A percentile compares a stretch with the other conserved stretches of the same genome.
Conservation (phyloP, 176 grass and related monocot genomes). For the Dactylis glomerata region DNA sequence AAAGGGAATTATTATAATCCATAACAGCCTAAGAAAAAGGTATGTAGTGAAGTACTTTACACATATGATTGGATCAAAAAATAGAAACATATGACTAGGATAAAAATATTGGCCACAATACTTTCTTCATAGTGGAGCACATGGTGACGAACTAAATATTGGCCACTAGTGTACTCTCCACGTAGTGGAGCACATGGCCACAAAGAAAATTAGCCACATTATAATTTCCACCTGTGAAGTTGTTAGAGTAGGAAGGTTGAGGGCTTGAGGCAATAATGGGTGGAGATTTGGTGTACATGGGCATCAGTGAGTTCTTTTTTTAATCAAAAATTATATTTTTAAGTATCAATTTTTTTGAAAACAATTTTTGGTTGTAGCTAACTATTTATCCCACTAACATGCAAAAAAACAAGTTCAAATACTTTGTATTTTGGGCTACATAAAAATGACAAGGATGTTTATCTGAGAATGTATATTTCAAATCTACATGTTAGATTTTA, state of each 20-base stretch:
- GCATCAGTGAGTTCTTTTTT: too few species aligned
- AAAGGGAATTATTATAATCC: neutral
- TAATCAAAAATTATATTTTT: too few species aligned
- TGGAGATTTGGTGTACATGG: too few species aligned
- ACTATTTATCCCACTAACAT: too few species aligned
- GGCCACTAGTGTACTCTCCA: neutral
- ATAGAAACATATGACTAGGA: neutral
- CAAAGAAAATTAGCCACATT: neutral
- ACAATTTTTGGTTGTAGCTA: too few species aligned
- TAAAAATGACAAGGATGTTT: too few species aligned
- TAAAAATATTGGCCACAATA: neutral
- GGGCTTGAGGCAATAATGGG: too few species aligned
- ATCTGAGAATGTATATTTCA: too few species aligned
- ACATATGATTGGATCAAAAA: neutral
- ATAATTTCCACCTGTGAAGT: neutral
- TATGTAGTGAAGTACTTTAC: neutral
- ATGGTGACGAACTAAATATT: neutral
- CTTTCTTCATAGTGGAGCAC: neutral
- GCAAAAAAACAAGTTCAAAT: too few species aligned
- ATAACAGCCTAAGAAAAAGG: neutral
- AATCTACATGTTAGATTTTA: too few species aligned
- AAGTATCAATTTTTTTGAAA: too few species aligned
- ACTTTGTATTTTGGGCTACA: too few species aligned
- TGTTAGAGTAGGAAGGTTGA: neutral
- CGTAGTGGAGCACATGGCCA: neutral